Conservation (phyloP, 495 filamentous ascomycete species). For the Neurospora sp. region DNA sequence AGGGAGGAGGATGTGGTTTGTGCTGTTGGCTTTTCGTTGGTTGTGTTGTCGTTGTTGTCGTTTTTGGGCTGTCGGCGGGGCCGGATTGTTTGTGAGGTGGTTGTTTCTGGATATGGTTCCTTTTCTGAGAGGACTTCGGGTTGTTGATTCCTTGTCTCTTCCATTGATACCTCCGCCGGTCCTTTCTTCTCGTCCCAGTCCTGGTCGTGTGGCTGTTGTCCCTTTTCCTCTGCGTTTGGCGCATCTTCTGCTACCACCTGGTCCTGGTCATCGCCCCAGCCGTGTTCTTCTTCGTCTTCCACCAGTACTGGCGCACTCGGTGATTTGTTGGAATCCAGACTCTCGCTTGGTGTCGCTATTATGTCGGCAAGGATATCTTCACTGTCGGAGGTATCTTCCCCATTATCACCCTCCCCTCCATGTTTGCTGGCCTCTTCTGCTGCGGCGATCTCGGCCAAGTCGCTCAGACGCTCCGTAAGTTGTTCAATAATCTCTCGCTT, state of each 20-base stretch:
- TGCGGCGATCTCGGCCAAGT: constrained; percentile 47
- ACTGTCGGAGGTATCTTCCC: constrained; percentile 36
- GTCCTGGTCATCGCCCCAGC: constrained; percentile 1
- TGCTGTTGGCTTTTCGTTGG: constrained; percentile 5
- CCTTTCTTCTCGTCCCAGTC: not conserved
- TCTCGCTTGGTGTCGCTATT: constrained; percentile 38
- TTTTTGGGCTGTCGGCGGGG: constrained; percentile 5
- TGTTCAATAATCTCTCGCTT: constrained; percentile 51
- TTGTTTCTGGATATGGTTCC: constrained; percentile 6
- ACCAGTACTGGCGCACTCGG: constrained; percentile 12
- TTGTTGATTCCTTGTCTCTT: not conserved
- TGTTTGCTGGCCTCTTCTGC: constrained; percentile 12
- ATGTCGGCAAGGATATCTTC: constrained; percentile 42
- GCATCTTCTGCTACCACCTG: not conserved
- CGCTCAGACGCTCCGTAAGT: constrained; percentile 51
- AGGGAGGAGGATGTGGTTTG: constrained; percentile 25
- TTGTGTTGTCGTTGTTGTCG: constrained; percentile 3
- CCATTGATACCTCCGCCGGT: not conserved
- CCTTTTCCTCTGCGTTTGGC: not conserved
- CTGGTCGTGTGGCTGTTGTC: not conserved
- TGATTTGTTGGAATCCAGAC: constrained; percentile 28
- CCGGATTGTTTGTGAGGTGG: constrained; percentile 17
- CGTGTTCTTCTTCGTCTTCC: constrained; percentile 7
- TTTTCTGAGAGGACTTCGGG: not conserved
- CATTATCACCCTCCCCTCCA: constrained; percentile 13